These are phyloP conservation scores for Boletus tomentosulus DNA, from an alignment of 768 basidiomycete species.

Conservation along the genomic window DNA sequence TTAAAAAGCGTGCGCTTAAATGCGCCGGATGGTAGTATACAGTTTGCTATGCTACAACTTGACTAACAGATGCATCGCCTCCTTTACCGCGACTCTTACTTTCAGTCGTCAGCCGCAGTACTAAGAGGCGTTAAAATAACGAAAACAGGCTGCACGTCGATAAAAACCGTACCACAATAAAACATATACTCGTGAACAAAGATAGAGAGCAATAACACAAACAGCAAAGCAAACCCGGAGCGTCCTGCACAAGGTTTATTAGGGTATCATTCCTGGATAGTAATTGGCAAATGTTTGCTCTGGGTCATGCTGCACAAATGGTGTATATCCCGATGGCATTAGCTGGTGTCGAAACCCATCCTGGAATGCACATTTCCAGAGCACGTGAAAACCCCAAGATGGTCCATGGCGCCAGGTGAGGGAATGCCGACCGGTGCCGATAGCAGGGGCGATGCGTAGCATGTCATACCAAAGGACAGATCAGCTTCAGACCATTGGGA, in stretches of 20 bases:
- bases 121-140: slow-evolving; percentile 3
- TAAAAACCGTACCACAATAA: slow-evolving; percentile 13
- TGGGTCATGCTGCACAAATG: slow-evolving; percentile 26
- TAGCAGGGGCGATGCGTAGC: slow-evolving; percentile 31
- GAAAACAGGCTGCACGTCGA: slow-evolving; percentile 6
- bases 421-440: slow-evolving; percentile 35
- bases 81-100: slow-evolving; percentile 9
- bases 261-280: slow-evolving; percentile 24
- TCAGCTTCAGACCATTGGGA: slow-evolving; percentile 25
- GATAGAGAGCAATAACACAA: background rate
- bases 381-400: slow-evolving; percentile 57
- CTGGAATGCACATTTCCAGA: slow-evolving; percentile 36
- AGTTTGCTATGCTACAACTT: slow-evolving; percentile 22
- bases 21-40: slow-evolving; percentile 14
- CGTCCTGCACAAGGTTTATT: slow-evolving; percentile 10
- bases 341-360: slow-evolving; percentile 21
- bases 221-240: background rate
- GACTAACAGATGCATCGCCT: slow-evolving; percentile 1
- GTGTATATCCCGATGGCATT: slow-evolving; percentile 26
- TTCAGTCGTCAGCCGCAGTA: background rate
- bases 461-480: slow-evolving; percentile 16
- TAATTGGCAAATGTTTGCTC: slow-evolving; percentile 27
- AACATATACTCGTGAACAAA: slow-evolving; percentile 11
- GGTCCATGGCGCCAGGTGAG: slow-evolving; percentile 33
- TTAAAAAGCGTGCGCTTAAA: background rate